Evolutionary conservation across 2,329 filamentous ascomycete genomes (phyloP), one percentile per base, ranked within the genome.

Genomic region (Fusarium algeriense): DNA sequence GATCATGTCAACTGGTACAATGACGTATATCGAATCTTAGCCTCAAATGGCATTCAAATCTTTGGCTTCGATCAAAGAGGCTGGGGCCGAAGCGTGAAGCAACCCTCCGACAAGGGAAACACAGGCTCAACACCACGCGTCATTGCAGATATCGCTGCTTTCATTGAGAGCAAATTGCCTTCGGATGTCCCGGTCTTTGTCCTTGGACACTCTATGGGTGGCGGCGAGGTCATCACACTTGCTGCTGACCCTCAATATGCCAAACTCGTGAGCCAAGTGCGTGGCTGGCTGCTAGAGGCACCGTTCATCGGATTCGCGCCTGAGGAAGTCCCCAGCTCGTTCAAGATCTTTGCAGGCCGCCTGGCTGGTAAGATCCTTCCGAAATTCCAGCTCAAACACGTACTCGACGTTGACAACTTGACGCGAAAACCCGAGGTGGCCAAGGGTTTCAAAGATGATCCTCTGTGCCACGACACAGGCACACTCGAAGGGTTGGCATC

Each of bases 141-240:
- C 61, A 83, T 97, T 46, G 85, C 87, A 63, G 95, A 98, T 80
- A 90, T 97, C 59, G 92, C 90, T 14, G 90, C 90, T 45, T 93
- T 98, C 79, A 85, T 96, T 72, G 85, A 85, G 64, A 83, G 84
- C 35, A 87, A 91, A 69, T 82, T 91, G 8, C 86, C 86, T 13
- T 80, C 80, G 28, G 76, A 81, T 7, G 82, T 85, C 38, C 93
- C 94, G 0, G 78, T 97, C 19, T 98, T 97, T 81, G 86, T 98
- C 23, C 90, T 96, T 84, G 95, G 95, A 57, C 94, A 97, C 81
- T 94, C 91, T 26, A 97, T 97, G 93, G 95, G 95, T 71, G 95
- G 95, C 64, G 93, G 90, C 28, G 88, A 97, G 81, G 88, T 90
- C 9, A 83, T 97, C 12, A 90, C 88, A 45, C 79, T 91, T 26